Percentiles rank a stretch among this genome's conserved stretches.
Evolutionary conservation across 805 yeast genomes (phyloP).

Genomic region (Suhomyces sp.): DNA sequence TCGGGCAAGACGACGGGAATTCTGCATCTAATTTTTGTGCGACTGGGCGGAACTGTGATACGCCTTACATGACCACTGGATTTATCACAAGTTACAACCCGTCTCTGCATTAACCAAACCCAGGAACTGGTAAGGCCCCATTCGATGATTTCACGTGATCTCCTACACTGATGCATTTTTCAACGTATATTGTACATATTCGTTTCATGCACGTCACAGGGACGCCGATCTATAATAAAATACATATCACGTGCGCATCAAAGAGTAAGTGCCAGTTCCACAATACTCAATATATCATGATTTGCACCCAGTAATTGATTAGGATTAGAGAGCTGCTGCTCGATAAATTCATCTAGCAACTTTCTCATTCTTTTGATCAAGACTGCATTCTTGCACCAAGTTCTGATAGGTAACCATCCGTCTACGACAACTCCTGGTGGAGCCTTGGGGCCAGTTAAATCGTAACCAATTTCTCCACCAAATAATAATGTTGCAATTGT

Average conservation of each 20-base stretch:
- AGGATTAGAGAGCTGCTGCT: slow-evolving; percentile 49
- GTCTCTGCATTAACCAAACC: background rate
- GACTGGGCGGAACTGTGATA: background rate
- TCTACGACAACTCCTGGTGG: slow-evolving; percentile 84
- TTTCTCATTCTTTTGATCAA: slow-evolving; percentile 66
- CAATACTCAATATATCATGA: background rate
- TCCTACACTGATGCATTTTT: background rate
- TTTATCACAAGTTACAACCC: background rate
- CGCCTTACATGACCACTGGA: too few species aligned
- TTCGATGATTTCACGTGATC: background rate
- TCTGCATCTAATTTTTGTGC: background rate
- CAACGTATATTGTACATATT: background rate
- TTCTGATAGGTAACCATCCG: slow-evolving; percentile 83
- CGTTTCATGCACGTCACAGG: background rate
- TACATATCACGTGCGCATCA: background rate
- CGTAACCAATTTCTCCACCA: slow-evolving; percentile 71
- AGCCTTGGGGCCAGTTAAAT: slow-evolving; percentile 41
- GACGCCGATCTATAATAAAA: background rate
- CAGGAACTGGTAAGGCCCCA: background rate
- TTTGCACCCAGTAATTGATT: slow-evolving; percentile 5
- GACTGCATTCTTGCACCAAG: slow-evolving; percentile 95
- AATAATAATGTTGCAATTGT: slow-evolving; percentile 72
- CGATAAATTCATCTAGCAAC: slow-evolving; percentile 66
- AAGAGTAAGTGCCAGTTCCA: background rate
- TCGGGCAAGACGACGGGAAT: background rate